Conservation (phyloP, 2,329 filamentous ascomycete species). For the Calonectria multiphialidica region DNA sequence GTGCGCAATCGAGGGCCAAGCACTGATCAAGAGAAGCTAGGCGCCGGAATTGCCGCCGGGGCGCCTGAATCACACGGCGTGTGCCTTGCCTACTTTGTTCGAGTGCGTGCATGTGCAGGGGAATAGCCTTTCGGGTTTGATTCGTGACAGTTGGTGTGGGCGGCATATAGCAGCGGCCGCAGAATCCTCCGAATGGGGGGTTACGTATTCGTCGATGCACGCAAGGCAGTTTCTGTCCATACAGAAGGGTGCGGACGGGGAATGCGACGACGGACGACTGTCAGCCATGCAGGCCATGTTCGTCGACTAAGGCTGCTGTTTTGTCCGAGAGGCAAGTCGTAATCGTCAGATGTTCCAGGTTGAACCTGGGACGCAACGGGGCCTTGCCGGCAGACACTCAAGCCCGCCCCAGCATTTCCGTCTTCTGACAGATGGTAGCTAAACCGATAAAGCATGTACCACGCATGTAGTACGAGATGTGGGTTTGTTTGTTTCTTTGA, state of each 20-base stretch:
- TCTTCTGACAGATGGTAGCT: conserved; percentile 2
- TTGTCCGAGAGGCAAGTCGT: conserved; percentile 8
- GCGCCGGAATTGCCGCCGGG: conserved; percentile 21
- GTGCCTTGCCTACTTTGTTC: conserved; percentile 6
- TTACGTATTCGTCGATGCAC: conserved; percentile 4
- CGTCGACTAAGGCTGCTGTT: conserved; percentile 12
- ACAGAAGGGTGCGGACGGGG: not conserved
- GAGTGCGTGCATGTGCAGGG: conserved; percentile 5
- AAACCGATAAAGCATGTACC: conserved; percentile 3
- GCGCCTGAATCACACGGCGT: conserved; percentile 14
- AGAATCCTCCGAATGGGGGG: conserved; percentile 16
- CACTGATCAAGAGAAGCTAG: conserved; percentile 6
- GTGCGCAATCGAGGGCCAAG: not conserved
- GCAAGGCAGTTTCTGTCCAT: not conserved
- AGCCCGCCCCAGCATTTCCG: not conserved
- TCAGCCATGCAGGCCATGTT: conserved; percentile 4
- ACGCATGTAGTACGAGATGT: conserved; percentile 1
- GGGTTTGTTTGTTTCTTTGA: conserved; percentile 12
- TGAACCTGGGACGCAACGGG: not conserved
- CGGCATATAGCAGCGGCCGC: conserved; percentile 2
- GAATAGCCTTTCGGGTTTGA: conserved; percentile 16
- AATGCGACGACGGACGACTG: not conserved
- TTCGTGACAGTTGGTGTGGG: conserved; percentile 5
- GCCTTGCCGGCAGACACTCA: conserved; percentile 2
- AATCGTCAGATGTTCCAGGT: conserved; percentile 20